Conservation (phyloP, 1,284 basidiomycete genomes). For the Earliella scabrosa region DNA sequence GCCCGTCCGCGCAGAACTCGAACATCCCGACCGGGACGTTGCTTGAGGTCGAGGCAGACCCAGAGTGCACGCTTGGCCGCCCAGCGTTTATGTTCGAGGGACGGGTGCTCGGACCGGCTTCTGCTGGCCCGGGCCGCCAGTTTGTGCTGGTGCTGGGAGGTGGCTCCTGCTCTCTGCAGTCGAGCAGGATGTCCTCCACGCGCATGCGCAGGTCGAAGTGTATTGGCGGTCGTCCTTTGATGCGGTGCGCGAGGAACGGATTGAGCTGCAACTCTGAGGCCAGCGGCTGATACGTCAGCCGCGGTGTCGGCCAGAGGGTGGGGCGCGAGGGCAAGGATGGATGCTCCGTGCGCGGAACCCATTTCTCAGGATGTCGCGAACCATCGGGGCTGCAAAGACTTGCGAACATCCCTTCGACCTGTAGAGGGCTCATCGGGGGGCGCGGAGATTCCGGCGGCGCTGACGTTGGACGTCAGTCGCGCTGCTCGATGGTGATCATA, state of each 20-base stretch:
- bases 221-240: constrained; percentile 47
- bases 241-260: constrained; percentile 52
- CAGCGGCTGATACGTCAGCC: constrained; percentile 38
- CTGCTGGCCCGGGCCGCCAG: too few relatives aligned
- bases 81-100: too few relatives aligned
- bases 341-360: constrained; percentile 52
- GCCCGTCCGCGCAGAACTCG: constrained; percentile 33
- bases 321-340: constrained; percentile 54
- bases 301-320: constrained; percentile 46
- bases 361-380: constrained; percentile 46
- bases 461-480: constrained; percentile 5
- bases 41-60: too few relatives aligned
- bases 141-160: neutral
- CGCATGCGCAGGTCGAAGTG: constrained; percentile 49
- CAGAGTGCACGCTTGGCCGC: too few relatives aligned
- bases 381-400: constrained; percentile 36
- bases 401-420: constrained; percentile 41
- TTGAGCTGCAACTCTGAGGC: constrained; percentile 53
- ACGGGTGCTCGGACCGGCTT: too few relatives aligned
- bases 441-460: constrained; percentile 26
- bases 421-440: constrained; percentile 28
- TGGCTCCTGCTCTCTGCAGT: neutral
- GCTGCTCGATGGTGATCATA: neutral
- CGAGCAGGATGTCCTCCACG: constrained; percentile 21
- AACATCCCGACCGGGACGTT: constrained; percentile 25